Conservation (phyloP, 2,329 filamentous ascomycete species). For the Raffaelea deltoideospora region DNA sequence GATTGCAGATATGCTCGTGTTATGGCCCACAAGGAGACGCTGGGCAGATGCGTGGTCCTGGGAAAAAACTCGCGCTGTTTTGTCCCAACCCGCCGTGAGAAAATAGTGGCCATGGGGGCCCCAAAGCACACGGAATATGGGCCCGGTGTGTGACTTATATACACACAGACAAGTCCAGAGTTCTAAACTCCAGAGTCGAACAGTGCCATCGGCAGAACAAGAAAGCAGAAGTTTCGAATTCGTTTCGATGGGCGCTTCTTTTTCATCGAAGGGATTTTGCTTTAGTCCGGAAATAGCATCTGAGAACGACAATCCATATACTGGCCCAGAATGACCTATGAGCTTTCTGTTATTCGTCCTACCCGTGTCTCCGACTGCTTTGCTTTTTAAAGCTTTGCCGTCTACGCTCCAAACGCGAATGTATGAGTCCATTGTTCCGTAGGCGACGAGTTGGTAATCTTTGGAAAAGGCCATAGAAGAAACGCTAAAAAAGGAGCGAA, state of each 20-base stretch:
- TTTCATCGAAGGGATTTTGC: slow-evolving; percentile 34
- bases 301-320: slow-evolving; percentile 83
- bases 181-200: slow-evolving; percentile 87
- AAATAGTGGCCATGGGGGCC: slow-evolving; percentile 95
- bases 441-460: slow-evolving; percentile 73
- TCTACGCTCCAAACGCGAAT: slow-evolving; percentile 90
- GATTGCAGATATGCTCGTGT: slow-evolving; percentile 82
- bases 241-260: slow-evolving; percentile 30
- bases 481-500: no score
- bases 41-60: slow-evolving; percentile 85
- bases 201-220: slow-evolving; percentile 70
- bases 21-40: slow-evolving; percentile 80
- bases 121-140: slow-evolving; percentile 80
- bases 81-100: slow-evolving; percentile 72
- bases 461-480: slow-evolving; percentile 94
- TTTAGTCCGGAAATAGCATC: slow-evolving; percentile 43
- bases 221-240: slow-evolving; percentile 69
- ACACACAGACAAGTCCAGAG: slow-evolving; percentile 85
- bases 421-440: slow-evolving; percentile 85
- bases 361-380: slow-evolving; percentile 42
- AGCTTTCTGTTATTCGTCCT: slow-evolving; percentile 54
- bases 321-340: slow-evolving; percentile 78
- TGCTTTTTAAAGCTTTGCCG: slow-evolving; percentile 62
- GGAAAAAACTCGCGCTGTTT: slow-evolving; percentile 78
- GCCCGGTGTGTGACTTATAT: slow-evolving; percentile 84